Evolutionary conservation across 2,329 filamentous ascomycete genomes (phyloP).

Genomic region (Orbilia javanica): DNA sequence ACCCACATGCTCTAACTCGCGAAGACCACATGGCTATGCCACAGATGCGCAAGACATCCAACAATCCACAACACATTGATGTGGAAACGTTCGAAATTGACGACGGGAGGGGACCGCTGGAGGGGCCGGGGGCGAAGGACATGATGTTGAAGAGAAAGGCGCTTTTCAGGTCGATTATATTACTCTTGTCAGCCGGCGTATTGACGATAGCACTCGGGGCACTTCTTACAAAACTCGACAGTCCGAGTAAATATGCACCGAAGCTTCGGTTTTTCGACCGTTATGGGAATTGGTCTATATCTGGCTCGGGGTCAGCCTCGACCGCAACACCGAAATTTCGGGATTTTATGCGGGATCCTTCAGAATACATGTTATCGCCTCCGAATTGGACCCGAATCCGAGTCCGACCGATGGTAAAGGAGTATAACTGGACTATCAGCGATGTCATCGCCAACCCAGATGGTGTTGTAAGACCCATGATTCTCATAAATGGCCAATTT

Average conservation of each 20-base stretch:
- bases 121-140: neutral
- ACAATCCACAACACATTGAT: conserved; percentile 33
- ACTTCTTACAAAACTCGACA: conserved; percentile 41
- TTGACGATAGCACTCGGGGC: conserved; percentile 42
- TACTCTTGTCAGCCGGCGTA: conserved; percentile 28
- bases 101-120: neutral
- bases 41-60: conserved; percentile 15
- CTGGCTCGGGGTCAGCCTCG: neutral
- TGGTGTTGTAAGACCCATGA: conserved; percentile 71
- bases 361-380: conserved; percentile 72
- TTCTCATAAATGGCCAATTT: conserved; percentile 81
- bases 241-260: conserved; percentile 10
- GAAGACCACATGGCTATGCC: conserved; percentile 2
- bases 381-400: conserved; percentile 67
- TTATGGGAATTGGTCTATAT: conserved; percentile 9
- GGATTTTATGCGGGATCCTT: conserved; percentile 61
- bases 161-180: conserved; percentile 32
- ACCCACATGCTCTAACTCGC: neutral
- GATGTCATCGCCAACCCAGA: conserved; percentile 74
- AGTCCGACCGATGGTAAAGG: conserved; percentile 59
- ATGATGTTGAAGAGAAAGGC: conserved; percentile 36
- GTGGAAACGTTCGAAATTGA: conserved; percentile 17
- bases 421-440: conserved; percentile 73
- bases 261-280: conserved; percentile 19
- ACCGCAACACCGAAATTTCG: conserved; percentile 3